Percentiles rank a stretch among this genome's conserved stretches.
Evolutionary conservation across 2,329 filamentous ascomycete genomes (phyloP).

Genomic region (Claviceps humidiphila): DNA sequence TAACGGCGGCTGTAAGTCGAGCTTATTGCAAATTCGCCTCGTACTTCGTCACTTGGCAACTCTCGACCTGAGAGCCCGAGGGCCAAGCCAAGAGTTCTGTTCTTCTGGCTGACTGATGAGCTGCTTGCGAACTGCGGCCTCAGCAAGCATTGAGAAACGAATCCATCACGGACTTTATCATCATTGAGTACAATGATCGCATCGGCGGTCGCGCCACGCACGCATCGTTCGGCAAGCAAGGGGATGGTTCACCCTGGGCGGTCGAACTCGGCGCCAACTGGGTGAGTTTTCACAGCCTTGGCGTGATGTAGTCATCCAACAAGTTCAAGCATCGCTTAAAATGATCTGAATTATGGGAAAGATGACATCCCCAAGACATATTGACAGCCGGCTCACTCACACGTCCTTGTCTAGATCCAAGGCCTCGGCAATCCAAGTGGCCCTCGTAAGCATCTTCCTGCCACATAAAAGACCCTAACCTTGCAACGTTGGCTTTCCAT

Average conservation of each 20-base stretch:
- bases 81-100: no score
- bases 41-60: no score
- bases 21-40: no score
- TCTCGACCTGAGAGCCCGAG: no score
- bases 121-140: not conserved
- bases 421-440: constrained; percentile 12
- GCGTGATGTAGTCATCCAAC: not conserved
- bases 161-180: constrained; percentile 49
- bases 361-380: no score
- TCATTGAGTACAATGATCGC: constrained; percentile 48
- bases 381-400: no score
- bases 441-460: constrained; percentile 9
- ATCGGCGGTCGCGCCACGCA: constrained; percentile 51
- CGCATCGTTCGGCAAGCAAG: constrained; percentile 37
- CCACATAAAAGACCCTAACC: not conserved
- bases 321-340: no score
- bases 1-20: constrained; percentile 38
- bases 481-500: not conserved
- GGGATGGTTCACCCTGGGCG: constrained; percentile 38
- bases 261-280: constrained; percentile 59
- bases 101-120: not conserved
- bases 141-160: constrained; percentile 45
- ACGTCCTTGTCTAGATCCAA: constrained; percentile 13
- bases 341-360: no score
- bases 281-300: constrained; percentile 18